Evolutionary conservation across 768 basidiomycete genomes (phyloP).

Genomic region (Amanita polypyramis): DNA sequence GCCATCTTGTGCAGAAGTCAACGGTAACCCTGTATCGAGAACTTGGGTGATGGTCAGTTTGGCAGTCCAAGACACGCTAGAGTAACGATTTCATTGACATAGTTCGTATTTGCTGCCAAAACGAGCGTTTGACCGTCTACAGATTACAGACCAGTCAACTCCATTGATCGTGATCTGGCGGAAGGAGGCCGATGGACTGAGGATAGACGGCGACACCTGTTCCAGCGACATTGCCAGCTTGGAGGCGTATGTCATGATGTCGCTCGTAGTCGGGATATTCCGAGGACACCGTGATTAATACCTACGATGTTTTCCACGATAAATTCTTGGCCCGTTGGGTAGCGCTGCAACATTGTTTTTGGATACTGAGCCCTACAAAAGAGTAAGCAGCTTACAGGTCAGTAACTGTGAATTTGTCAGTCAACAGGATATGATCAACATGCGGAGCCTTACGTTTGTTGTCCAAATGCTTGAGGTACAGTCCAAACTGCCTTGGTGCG

Average conservation of each 20-base stretch:
- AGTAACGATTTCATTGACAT: constrained; percentile 22
- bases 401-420: constrained; percentile 25
- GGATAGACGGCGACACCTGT: constrained; percentile 35
- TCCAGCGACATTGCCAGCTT: constrained; percentile 33
- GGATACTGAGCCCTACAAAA: background rate
- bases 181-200: constrained; percentile 29
- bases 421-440: background rate
- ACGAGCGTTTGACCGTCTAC: constrained; percentile 30
- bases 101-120: constrained; percentile 41
- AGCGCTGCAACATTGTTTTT: constrained; percentile 19
- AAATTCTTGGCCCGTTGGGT: constrained; percentile 62
- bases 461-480: constrained; percentile 73
- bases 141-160: constrained; percentile 42
- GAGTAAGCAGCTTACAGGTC: constrained; percentile 28
- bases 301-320: constrained; percentile 53
- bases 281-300: constrained; percentile 62
- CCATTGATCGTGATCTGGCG: constrained; percentile 27
- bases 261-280: constrained; percentile 40
- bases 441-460: constrained; percentile 34
- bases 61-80: constrained; percentile 20
- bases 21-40: constrained; percentile 24
- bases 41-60: constrained; percentile 17
- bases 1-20: constrained; percentile 16
- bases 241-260: constrained; percentile 45
- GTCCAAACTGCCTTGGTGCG: constrained; percentile 65